Evolutionary conservation across 192 early-diverging fungal species (phyloP), one percentile per base, ranked within the genome.

Genomic region (Coemansia sp.): DNA sequence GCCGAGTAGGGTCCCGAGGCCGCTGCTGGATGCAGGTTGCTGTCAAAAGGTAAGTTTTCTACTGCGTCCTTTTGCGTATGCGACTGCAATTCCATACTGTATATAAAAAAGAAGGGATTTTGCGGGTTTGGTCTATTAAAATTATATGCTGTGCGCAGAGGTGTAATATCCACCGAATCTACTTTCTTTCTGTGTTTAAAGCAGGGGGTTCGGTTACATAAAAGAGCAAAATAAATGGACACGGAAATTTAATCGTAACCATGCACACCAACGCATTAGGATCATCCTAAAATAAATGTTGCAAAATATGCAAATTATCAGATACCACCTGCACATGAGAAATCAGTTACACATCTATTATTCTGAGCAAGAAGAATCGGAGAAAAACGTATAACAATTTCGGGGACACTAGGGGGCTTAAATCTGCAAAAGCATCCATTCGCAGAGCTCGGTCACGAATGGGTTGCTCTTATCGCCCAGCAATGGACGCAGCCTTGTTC

Each of bases 371-470:
- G 29, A 2, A 40, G 38, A 40, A 40, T 7, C 5, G 11, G 11
- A 40, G 7, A 40, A 40, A 40, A 40, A 40, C 11, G 11, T 7
- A 6, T 40, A 40, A 40, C 1, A 1, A 7, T 40, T 40, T 6
- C 9, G 5, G 38, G 9, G 11, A 40, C 11, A 11, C 0, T 9
- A 25, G 9, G 23, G 23, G 4, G 13, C 2, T 36, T 13, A 57
- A 13, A 57, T 57, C 55, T 57, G 55, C 33, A 25, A 20, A 34
- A 35, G 13, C 4, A 57, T 33, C 77, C 77, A 79, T 56, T 52
- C 65, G 41, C 68, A 70, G 23, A 79, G 53, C 62, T 74, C 72
- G 35, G 43, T 54, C 4, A 71, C 77, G 36, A 63, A 64, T 29
- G 61, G 33, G 45, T 46, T 55, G 15, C 43, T 20, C 6, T 22